phyloP scores from a whole-genome alignment of 345 rosid species.

The Pistacia atlantica region DNA sequence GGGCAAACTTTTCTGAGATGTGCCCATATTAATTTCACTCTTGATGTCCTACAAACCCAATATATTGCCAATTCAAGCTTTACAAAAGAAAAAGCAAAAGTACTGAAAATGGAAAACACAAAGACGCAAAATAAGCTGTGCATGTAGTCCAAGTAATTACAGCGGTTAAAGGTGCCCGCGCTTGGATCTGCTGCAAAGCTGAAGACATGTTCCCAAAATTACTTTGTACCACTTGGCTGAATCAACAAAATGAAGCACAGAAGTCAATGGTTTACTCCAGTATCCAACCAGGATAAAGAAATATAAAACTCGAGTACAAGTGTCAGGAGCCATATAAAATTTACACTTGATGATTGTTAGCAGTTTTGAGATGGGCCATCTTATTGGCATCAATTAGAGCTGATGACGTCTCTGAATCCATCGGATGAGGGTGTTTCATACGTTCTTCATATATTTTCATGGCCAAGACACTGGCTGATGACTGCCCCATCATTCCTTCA shows the following conservation, averaged over 20 bases:
- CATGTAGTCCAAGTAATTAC: conserved; percentile 37
- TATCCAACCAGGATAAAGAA: conserved; percentile 1
- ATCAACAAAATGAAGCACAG: conserved; percentile 17
- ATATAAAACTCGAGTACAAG: conserved; percentile 1
- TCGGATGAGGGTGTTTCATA: conserved; percentile 49
- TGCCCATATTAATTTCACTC: conserved; percentile 47
- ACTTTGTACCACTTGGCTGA: conserved; percentile 66
- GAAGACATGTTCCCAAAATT: conserved; percentile 51
- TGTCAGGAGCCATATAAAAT: neutral
- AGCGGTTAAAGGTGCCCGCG: conserved; percentile 34
- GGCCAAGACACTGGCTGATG: conserved; percentile 59
- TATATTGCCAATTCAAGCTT: conserved; percentile 21
- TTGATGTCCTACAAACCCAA: conserved; percentile 55
- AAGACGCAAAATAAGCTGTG: neutral
- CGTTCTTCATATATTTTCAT: conserved; percentile 68
- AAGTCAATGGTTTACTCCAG: conserved; percentile 12
- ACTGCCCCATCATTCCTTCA: conserved; percentile 61
- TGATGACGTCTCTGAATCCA: conserved; percentile 57
- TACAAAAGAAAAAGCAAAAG: neutral
- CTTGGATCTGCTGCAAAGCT: conserved; percentile 55
- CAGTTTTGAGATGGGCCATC: conserved; percentile 48
- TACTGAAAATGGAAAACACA: neutral
- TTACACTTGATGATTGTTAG: conserved; percentile 56
- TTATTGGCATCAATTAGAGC: conserved; percentile 56
- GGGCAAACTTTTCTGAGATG: conserved; percentile 45